phyloP scores from a whole-genome alignment of 345 rosid genomes.

The Sapria himalayana region DNA sequence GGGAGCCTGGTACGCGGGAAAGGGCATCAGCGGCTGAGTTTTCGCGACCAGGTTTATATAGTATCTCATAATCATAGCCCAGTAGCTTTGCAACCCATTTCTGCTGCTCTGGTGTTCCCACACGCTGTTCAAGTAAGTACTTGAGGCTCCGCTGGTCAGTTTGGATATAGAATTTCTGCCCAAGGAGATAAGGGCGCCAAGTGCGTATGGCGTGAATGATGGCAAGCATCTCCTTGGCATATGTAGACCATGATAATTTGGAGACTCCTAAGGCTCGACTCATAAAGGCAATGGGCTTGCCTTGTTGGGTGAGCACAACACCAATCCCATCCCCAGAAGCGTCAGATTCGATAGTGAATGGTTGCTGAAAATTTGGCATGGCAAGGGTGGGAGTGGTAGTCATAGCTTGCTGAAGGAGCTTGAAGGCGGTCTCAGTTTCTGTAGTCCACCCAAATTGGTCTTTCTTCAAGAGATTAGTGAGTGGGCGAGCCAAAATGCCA shows the following conservation, averaged over 20 bases:
- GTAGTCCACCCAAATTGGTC: neutral
- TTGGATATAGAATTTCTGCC: neutral
- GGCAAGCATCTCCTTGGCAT: neutral
- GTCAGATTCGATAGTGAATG: neutral
- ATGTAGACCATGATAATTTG: neutral
- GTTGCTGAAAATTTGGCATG: neutral
- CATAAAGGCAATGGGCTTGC: neutral
- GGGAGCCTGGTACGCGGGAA: neutral
- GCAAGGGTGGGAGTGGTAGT: neutral
- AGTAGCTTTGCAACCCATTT: constrained; percentile 4
- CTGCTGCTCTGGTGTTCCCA: neutral
- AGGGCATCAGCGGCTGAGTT: neutral
- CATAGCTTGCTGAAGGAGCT: neutral
- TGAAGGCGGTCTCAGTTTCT: neutral
- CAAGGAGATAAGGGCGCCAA: neutral
- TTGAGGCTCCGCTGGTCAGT: neutral
- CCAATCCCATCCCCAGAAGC: neutral
- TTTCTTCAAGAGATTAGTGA: neutral
- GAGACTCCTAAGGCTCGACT: neutral
- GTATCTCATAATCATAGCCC: neutral
- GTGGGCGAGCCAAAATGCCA: neutral
- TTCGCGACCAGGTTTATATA: neutral
- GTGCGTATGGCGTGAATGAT: neutral
- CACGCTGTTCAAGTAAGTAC: too few species aligned
- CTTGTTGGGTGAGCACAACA: neutral